These are phyloP conservation scores for Gorgonomyces haynaldii DNA, from an alignment of 192 early-diverging fungal species.

Conservation along the genomic window DNA sequence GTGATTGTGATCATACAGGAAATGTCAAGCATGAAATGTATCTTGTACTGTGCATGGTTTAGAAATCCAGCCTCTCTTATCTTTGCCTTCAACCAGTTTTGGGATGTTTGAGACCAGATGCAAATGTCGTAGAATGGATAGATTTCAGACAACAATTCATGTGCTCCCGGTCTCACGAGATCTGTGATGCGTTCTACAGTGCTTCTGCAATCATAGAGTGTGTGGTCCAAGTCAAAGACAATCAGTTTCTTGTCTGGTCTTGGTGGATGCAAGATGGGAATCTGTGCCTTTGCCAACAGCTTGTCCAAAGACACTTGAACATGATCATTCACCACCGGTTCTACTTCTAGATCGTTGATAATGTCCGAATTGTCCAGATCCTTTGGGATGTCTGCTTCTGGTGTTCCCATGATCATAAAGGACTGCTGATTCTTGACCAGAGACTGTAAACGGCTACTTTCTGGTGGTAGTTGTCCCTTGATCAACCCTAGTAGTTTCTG, in stretches of 20 bases:
- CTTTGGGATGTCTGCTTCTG: slow-evolving; percentile 41
- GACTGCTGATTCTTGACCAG: slow-evolving; percentile 9
- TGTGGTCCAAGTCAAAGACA: slow-evolving; percentile 71
- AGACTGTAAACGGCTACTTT: not conserved
- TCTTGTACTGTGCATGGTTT: not conserved
- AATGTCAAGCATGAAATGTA: slow-evolving; percentile 45
- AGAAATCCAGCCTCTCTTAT: slow-evolving; percentile 38
- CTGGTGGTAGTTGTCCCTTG: slow-evolving; percentile 49
- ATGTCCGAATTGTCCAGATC: slow-evolving; percentile 29
- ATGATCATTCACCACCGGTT: slow-evolving; percentile 23
- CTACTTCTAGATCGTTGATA: slow-evolving; percentile 43
- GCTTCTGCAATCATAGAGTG: slow-evolving; percentile 61
- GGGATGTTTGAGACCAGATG: slow-evolving; percentile 68
- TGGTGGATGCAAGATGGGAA: slow-evolving; percentile 37
- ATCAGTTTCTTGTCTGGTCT: slow-evolving; percentile 47
- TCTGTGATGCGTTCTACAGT: slow-evolving; percentile 42
- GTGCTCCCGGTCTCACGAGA: slow-evolving; percentile 31
- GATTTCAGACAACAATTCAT: slow-evolving; percentile 32
- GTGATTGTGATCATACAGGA: slow-evolving; percentile 59
- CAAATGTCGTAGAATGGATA: slow-evolving; percentile 63
- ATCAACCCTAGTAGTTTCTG: slow-evolving; percentile 65
- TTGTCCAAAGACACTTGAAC: slow-evolving; percentile 27
- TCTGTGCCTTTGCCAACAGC: slow-evolving; percentile 28
- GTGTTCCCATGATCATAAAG: slow-evolving; percentile 40
- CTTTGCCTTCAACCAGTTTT: slow-evolving; percentile 61